phyloP scores from a whole-genome alignment of 345 rosid genomes.

The Diplotaxis tenuifolia region DNA sequence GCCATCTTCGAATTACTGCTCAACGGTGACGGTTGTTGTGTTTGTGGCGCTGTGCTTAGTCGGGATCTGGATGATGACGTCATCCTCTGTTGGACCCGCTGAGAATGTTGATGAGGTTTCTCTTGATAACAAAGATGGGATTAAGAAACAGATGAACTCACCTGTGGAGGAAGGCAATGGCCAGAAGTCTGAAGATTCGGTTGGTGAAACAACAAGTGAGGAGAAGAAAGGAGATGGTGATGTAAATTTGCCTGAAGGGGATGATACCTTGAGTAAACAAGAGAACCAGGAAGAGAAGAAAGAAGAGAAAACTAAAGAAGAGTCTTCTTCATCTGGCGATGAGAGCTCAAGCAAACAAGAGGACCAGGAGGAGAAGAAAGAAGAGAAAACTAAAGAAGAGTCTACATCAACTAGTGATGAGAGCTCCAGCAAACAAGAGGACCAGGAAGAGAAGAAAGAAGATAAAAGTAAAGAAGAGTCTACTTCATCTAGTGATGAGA shows the following conservation, averaged over 20 bases:
- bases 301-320: slow-evolving; percentile 42
- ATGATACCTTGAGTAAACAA: slow-evolving; percentile 17
- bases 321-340: slow-evolving; percentile 29
- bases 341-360: slow-evolving; percentile 32
- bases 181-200: slow-evolving; percentile 54
- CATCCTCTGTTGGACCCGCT: no score
- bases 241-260: slow-evolving; percentile 30
- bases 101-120: slow-evolving; percentile 54
- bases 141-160: slow-evolving; percentile 44
- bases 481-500: slow-evolving; percentile 31
- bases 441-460: neutral
- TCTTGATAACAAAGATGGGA: slow-evolving; percentile 56
- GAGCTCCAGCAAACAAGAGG: neutral
- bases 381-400: slow-evolving; percentile 41
- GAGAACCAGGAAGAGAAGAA: slow-evolving; percentile 50
- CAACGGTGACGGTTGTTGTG: no score
- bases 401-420: slow-evolving; percentile 11
- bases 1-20: no score
- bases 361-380: slow-evolving; percentile 46
- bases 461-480: neutral
- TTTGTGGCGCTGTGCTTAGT: no score
- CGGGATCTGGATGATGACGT: no score
- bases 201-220: slow-evolving; percentile 65
- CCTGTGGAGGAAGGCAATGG: slow-evolving; percentile 37
- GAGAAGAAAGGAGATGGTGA: slow-evolving; percentile 56